A percentile compares a stretch with the other conserved stretches of the same genome.
Conservation (phyloP, 2,329 filamentous ascomycete genomes). For the Acephala macrosclerotiorum region DNA sequence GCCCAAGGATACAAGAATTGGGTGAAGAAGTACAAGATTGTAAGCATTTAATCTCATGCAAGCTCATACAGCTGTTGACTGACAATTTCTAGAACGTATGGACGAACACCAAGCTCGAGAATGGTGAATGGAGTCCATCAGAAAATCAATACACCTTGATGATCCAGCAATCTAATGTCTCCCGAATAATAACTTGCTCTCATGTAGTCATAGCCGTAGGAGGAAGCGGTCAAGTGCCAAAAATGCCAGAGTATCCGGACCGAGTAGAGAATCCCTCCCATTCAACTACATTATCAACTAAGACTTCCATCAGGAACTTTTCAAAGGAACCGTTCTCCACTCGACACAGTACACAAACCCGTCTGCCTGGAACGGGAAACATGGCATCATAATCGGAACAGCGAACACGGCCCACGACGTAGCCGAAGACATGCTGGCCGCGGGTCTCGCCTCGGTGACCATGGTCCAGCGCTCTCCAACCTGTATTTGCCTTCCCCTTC, state of each 20-base stretch:
- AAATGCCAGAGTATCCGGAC: constrained; percentile 19
- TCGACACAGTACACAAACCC: constrained; percentile 27
- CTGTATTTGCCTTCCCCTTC: constrained; percentile 32
- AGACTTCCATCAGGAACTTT: constrained; percentile 19
- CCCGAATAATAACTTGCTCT: constrained; percentile 11
- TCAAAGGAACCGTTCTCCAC: constrained; percentile 26
- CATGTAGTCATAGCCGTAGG: constrained; percentile 26
- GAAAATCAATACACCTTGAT: constrained; percentile 20
- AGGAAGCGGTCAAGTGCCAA: constrained; percentile 22
- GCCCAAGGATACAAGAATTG: constrained; percentile 25
- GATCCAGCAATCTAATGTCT: constrained; percentile 8
- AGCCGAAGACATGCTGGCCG: constrained; percentile 69
- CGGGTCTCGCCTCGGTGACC: constrained; percentile 68
- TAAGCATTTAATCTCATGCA: not conserved
- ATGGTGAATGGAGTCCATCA: constrained; percentile 17
- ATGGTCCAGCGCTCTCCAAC: constrained; percentile 73
- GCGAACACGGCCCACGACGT: constrained; percentile 64
- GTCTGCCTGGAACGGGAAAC: constrained; percentile 53
- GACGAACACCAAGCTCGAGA: constrained; percentile 8
- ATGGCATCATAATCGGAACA: constrained; percentile 69
- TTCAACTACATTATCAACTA: constrained; percentile 1
- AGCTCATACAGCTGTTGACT: not conserved
- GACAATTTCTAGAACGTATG: constrained; percentile 22
- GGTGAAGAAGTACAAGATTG: constrained; percentile 25
- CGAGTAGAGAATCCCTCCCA: constrained; percentile 7